Evolutionary conservation across 306 rosid genomes (phyloP).

Genomic region (Ormosia semicastrata): DNA sequence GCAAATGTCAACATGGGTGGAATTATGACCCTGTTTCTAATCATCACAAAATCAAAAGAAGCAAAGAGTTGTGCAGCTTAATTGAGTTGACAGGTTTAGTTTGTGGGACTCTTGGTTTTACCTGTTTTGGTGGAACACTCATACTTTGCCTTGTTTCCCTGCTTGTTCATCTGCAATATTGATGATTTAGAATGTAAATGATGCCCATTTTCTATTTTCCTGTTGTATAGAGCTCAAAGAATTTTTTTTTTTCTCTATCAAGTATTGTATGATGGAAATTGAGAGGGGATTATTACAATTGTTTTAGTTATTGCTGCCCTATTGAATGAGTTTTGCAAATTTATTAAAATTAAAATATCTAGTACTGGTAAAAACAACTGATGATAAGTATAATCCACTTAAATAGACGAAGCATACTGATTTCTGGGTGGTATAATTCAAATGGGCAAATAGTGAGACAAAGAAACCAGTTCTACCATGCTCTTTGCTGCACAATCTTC

Average conservation of each 20-base stretch:
- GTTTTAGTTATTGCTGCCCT: neutral
- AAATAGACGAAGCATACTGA: too few relatives aligned
- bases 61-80: conserved; percentile 17
- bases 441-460: too few relatives aligned
- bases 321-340: neutral
- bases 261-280: neutral
- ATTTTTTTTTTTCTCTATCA: neutral
- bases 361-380: neutral
- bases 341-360: neutral
- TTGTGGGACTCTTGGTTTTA: conserved; percentile 42
- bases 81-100: conserved; percentile 34
- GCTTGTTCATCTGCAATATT: conserved; percentile 33
- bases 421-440: too few relatives aligned
- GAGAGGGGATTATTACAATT: neutral
- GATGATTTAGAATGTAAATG: neutral
- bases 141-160: conserved; percentile 46
- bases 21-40: conserved; percentile 28
- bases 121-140: conserved; percentile 45
- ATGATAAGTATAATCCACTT: too few relatives aligned
- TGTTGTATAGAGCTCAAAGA: neutral
- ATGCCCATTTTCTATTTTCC: neutral
- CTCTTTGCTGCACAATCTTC: too few relatives aligned
- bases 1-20: conserved; percentile 50
- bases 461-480: too few relatives aligned
- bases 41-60: conserved; percentile 18